A percentile compares a stretch with the other conserved stretches of the same genome.
phyloP scores from a whole-genome alignment of 192 early-diverging fungal genomes.

The Coemansia sp. region DNA sequence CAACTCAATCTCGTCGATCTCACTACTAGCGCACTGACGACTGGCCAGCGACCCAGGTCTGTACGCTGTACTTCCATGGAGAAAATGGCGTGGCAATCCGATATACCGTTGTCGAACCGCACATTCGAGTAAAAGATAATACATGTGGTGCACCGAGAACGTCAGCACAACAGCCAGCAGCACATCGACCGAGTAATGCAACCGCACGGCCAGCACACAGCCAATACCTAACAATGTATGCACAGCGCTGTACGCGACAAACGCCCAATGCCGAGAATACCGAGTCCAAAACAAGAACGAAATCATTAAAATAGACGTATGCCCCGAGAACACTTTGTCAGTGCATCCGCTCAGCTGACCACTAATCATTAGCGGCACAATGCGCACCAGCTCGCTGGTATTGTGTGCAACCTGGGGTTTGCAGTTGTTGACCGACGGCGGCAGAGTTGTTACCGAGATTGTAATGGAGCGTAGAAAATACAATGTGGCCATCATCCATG shows the following conservation, averaged over 20 bases:
- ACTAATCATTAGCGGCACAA: slow-evolving; percentile 30
- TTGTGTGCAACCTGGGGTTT: slow-evolving; percentile 13
- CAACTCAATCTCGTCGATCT: neutral
- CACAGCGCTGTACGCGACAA: slow-evolving; percentile 43
- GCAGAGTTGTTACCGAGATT: slow-evolving; percentile 59
- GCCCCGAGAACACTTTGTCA: slow-evolving; percentile 64
- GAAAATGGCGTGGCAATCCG: neutral
- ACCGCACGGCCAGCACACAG: slow-evolving; percentile 54
- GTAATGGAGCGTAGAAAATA: slow-evolving; percentile 60
- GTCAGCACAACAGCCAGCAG: slow-evolving; percentile 58
- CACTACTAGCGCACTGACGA: neutral
- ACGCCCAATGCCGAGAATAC: slow-evolving; percentile 52
- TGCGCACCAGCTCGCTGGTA: slow-evolving; percentile 7
- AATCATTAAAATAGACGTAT: slow-evolving; percentile 55
- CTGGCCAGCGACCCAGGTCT: neutral
- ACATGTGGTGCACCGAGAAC: slow-evolving; percentile 57
- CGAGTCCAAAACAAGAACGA: slow-evolving; percentile 57
- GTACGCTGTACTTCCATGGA: neutral
- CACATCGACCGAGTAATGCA: slow-evolving; percentile 63
- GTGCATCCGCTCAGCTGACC: slow-evolving; percentile 55
- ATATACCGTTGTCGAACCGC: slow-evolving; percentile 17
- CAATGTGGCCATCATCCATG: slow-evolving; percentile 55
- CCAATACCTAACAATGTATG: slow-evolving; percentile 47
- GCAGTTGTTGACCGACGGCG: slow-evolving; percentile 39
- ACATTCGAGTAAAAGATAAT: slow-evolving; percentile 48